Evolutionary conservation across 345 rosid genomes (phyloP).

Genomic region (Acer yangbiense): DNA sequence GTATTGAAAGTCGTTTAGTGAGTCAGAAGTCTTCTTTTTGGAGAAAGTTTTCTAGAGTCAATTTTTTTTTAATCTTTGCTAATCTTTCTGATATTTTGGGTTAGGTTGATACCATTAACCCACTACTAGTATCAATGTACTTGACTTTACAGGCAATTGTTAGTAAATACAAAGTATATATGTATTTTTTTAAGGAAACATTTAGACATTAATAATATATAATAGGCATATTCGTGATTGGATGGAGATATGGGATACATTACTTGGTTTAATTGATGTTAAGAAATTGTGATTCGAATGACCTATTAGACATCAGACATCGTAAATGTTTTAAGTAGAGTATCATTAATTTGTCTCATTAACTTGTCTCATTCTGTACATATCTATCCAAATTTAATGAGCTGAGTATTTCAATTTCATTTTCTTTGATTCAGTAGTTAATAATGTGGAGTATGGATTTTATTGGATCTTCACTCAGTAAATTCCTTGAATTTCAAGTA

Average conservation of each 20-base stretch:
- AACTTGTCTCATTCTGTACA: not conserved
- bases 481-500: not conserved
- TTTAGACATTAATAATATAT: not conserved
- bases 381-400: not conserved
- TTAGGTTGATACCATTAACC: not conserved
- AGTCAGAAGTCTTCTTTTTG: not conserved
- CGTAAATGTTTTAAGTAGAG: not conserved
- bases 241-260: not conserved
- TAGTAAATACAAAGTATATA: not conserved
- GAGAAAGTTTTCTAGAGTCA: not conserved
- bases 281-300: not conserved
- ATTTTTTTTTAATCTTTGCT: not conserved
- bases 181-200: not conserved
- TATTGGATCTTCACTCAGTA: not conserved
- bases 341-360: not conserved
- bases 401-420: not conserved
- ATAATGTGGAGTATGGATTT: not conserved
- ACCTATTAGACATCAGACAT: not conserved
- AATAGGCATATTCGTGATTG: not conserved
- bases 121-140: not conserved
- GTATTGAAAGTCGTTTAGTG: not conserved
- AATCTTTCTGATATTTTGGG: not conserved
- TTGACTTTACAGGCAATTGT: not conserved
- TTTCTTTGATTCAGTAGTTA: not conserved
- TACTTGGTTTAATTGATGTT: not conserved